Percentiles rank a stretch among this genome's conserved stretches.
These are phyloP conservation scores for Pichia cabralensis DNA, from an alignment of 805 yeast species.

Conservation along the genomic window DNA sequence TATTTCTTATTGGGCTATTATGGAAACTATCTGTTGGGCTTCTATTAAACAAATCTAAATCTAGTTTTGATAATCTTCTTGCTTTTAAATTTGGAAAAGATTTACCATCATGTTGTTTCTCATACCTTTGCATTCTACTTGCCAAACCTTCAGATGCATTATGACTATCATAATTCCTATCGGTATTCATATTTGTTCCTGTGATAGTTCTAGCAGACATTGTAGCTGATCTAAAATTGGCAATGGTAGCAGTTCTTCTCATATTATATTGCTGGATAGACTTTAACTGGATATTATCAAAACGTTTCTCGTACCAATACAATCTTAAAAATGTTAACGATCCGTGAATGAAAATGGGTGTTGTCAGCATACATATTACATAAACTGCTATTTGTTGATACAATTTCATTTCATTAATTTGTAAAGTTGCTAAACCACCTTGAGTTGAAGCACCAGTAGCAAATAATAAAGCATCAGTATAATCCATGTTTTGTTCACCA, in stretches of 20 bases:
- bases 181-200: conserved; percentile 5
- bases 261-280: conserved; percentile 74
- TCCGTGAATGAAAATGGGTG: conserved; percentile 86
- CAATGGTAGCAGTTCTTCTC: conserved; percentile 70
- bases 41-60: conserved; percentile 1
- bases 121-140: conserved; percentile 6
- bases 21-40: too few relatives aligned
- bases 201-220: conserved; percentile 15
- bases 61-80: background rate
- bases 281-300: conserved; percentile 67
- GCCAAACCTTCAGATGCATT: conserved; percentile 24
- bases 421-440: conserved; percentile 82
- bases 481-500: conserved; percentile 55
- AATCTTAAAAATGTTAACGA: conserved; percentile 66
- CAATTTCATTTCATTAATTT: conserved; percentile 49
- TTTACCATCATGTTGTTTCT: background rate
- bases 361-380: conserved; percentile 52
- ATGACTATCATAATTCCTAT: conserved; percentile 13
- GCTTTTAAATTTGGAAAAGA: too few relatives aligned
- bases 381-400: conserved; percentile 78
- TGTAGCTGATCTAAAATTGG: conserved; percentile 33
- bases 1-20: too few relatives aligned
- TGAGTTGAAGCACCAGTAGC: conserved; percentile 76
- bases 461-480: conserved; percentile 74
- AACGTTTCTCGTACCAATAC: conserved; percentile 82